Base-by-base conservation (phyloP, 1,139 yeast genomes). In the Protomyces macrosporus region DNA sequence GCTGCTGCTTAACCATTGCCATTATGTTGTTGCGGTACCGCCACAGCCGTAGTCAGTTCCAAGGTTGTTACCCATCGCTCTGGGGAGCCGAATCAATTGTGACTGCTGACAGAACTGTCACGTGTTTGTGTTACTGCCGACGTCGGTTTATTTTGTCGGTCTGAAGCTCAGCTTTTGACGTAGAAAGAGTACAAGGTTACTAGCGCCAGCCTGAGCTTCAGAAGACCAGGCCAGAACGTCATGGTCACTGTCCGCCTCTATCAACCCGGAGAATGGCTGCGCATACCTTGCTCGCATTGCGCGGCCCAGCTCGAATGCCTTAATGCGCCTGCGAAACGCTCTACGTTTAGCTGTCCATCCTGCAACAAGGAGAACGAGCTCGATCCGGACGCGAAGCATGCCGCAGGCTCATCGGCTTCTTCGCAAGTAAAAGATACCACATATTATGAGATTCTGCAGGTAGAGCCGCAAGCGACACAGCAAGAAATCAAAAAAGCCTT, bases 401-500 rank as follows among this genome's bases (percentile, higher is more conserved):
- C 48, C 16, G 36, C 52, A 5, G 32, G 6, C 10, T 14, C 36
- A 4, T 33, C 52, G 4, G 2, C 53, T 30, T 12, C 33, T 48
- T 12, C 16, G 33, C 12, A 42, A 10, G 52, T 40, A 12, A 51
- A 52, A 35, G 62, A 58, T 34, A 58, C 52, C 0, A 81, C 85
- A n/a, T 91, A 90, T 76, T 91, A 91, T 73, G 97, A 90, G 69
- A 74, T 85, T 45, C 78, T 91, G 68, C 87, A 83, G 30, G 79
- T 91, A 35, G 69, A 76, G 42, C 79, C 86, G 2, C 82, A 82
- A 23, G 97, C 97, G 51, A 83, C 91, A 0, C 82, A 86, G 5
- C 78, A 84, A 35, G 95, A 89, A 65, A 90, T 91, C 75, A 91
- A 91, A 74, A 89, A 88, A 74, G 96, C 97, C 0, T 91, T 91